phyloP scores from a whole-genome alignment of 495 filamentous ascomycete genomes.

The Neurospora cerealis region DNA sequence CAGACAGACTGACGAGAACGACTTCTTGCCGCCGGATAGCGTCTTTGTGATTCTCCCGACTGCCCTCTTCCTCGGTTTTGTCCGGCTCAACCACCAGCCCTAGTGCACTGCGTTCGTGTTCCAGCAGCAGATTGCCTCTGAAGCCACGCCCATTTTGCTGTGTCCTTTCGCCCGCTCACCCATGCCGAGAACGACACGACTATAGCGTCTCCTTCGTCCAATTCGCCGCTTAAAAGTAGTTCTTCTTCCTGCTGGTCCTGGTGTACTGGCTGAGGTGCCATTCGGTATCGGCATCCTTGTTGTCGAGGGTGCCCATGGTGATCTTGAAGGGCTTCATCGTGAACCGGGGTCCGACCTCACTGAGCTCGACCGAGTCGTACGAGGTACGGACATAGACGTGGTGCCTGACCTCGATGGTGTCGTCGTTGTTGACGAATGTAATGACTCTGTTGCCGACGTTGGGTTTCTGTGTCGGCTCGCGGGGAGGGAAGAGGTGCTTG shows the following conservation, averaged over 20 bases:
- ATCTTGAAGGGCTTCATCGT: slow-evolving; percentile 96
- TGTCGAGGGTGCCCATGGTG: slow-evolving; percentile 83
- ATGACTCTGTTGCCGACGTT: slow-evolving; percentile 85
- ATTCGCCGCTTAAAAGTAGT: slow-evolving; percentile 56
- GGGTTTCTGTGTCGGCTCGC: slow-evolving; percentile 55
- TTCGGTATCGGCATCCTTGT: slow-evolving; percentile 92
- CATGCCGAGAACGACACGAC: not conserved
- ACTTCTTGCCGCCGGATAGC: slow-evolving; percentile 90
- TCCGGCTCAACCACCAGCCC: slow-evolving; percentile 78
- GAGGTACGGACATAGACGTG: slow-evolving; percentile 56
- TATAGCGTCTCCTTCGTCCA: not conserved
- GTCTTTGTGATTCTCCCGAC: slow-evolving; percentile 75
- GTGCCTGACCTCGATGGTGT: slow-evolving; percentile 65
- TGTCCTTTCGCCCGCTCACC: not conserved
- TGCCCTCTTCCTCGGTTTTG: slow-evolving; percentile 49
- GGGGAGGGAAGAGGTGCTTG: slow-evolving; percentile 89
- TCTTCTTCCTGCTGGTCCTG: slow-evolving; percentile 83
- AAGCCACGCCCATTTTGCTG: slow-evolving; percentile 48
- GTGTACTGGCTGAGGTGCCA: slow-evolving; percentile 95
- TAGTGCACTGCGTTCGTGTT: slow-evolving; percentile 61
- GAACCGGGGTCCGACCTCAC: slow-evolving; percentile 92
- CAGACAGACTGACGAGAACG: slow-evolving; percentile 90
- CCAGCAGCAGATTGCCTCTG: slow-evolving; percentile 68
- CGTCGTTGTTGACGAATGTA: slow-evolving; percentile 91
- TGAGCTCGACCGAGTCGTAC: slow-evolving; percentile 81